Conservation (phyloP, 805 yeast species). For the Zygoascus biomembranicola region DNA sequence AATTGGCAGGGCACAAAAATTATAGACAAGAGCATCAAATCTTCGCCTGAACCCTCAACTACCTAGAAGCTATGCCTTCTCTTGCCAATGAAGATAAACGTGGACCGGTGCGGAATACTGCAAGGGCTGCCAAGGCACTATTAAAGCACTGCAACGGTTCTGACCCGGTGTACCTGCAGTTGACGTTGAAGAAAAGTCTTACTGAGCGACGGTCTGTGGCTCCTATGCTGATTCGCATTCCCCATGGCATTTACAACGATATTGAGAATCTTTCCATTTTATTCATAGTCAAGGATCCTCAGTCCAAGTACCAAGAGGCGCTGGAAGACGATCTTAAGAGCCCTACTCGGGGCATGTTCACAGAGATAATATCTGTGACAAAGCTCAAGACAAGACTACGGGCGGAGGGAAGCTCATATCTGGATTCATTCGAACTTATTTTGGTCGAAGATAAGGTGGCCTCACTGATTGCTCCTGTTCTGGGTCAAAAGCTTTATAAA, state of each 20-base stretch:
- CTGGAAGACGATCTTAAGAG: slow-evolving; percentile 37
- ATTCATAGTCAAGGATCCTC: slow-evolving; percentile 69
- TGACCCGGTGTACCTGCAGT: slow-evolving; percentile 13
- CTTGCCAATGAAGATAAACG: slow-evolving; percentile 1
- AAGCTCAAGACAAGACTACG: slow-evolving; percentile 44
- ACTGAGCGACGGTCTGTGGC: slow-evolving; percentile 4
- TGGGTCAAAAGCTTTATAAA: slow-evolving; percentile 55
- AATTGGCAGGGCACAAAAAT: not conserved
- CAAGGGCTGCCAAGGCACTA: slow-evolving; percentile 11
- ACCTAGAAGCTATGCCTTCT: not conserved
- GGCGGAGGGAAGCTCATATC: slow-evolving; percentile 45
- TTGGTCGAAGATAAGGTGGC: slow-evolving; percentile 64
- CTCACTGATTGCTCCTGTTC: slow-evolving; percentile 46
- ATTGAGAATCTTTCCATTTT: slow-evolving; percentile 11
- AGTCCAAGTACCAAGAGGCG: slow-evolving; percentile 43
- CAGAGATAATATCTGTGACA: slow-evolving; percentile 51
- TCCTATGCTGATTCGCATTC: slow-evolving; percentile 16
- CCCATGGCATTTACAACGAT: slow-evolving; percentile 14
- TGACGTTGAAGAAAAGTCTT: slow-evolving; percentile 6
- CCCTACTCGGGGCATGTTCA: slow-evolving; percentile 53
- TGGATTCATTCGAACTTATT: slow-evolving; percentile 40
- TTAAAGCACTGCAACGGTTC: slow-evolving; percentile 1
- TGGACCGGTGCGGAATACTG: not conserved
- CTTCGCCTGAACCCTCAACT: not conserved
- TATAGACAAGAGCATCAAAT: not conserved